These are phyloP conservation scores for Juncus effusus DNA, from an alignment of 176 grass and related monocot genomes.

Conservation along the genomic window DNA sequence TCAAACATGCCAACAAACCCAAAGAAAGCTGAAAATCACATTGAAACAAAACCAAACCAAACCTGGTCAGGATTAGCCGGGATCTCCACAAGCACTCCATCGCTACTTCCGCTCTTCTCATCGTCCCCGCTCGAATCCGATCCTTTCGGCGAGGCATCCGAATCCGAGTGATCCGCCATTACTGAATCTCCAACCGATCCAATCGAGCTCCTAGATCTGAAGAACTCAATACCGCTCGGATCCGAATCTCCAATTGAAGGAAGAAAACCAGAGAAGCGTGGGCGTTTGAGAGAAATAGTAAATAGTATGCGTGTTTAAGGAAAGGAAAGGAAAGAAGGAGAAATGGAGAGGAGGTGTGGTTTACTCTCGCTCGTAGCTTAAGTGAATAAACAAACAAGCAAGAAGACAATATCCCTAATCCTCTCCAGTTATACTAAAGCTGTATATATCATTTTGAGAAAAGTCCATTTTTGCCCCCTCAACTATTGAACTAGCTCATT, in stretches of 20 bases:
- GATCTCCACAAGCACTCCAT: slow-evolving; percentile 94
- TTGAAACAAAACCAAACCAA: neutral
- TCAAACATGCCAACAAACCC: neutral
- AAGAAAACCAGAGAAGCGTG: slow-evolving; percentile 20
- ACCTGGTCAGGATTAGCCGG: slow-evolving; percentile 48
- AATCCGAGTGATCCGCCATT: slow-evolving; percentile 78
- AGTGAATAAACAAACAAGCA: too few relatives aligned
- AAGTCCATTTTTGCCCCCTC: too few relatives aligned
- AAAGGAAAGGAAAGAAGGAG: neutral
- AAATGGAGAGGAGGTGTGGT: slow-evolving; percentile 18
- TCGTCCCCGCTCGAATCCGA: slow-evolving; percentile 37
- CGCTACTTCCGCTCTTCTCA: slow-evolving; percentile 66
- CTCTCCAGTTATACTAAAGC: too few relatives aligned
- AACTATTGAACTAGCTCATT: too few relatives aligned
- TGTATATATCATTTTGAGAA: too few relatives aligned
- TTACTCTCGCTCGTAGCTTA: slow-evolving; percentile 3
- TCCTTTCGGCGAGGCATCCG: slow-evolving; percentile 70
- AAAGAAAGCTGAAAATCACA: slow-evolving; percentile 9
- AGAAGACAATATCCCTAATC: too few relatives aligned
- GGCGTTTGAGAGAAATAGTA: slow-evolving; percentile 3
- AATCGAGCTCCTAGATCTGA: slow-evolving; percentile 48
- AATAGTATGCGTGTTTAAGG: too few relatives aligned
- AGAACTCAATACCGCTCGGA: slow-evolving; percentile 34
- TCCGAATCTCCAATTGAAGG: slow-evolving; percentile 34
- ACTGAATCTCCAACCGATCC: neutral